Evolutionary conservation across 345 rosid genomes (phyloP).

Genomic region (Populus pruinosa): DNA sequence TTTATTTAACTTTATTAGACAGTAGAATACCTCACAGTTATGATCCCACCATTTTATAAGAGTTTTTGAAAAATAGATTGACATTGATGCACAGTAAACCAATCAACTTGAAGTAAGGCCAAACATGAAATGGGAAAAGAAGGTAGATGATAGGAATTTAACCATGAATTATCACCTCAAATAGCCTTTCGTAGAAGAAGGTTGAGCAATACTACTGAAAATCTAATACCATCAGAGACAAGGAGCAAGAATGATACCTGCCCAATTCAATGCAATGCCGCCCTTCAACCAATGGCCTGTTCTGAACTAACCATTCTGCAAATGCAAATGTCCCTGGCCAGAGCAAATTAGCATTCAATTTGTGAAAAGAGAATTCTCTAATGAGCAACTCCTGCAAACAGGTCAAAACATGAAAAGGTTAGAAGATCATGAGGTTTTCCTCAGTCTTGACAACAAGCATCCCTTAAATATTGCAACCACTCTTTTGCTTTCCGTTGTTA

Average conservation of each 20-base stretch:
- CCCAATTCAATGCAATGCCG: constrained; percentile 82
- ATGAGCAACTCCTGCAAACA: constrained; percentile 62
- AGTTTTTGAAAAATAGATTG: too few species aligned
- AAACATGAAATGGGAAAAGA: not conserved
- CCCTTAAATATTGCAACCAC: not conserved
- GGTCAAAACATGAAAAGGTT: constrained; percentile 1
- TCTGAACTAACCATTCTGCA: constrained; percentile 77
- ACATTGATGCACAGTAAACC: too few species aligned
- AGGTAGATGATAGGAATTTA: not conserved
- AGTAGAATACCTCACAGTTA: too few species aligned
- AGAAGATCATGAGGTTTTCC: not conserved
- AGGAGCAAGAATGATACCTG: constrained; percentile 42
- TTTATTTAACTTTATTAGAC: too few species aligned
- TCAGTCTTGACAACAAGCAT: not conserved
- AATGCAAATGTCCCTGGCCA: constrained; percentile 97
- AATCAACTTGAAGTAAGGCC: not conserved
- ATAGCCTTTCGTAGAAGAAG: not conserved
- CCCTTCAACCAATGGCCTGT: constrained; percentile 43
- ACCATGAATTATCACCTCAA: not conserved
- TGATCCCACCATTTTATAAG: too few species aligned
- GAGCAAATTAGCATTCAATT: constrained; percentile 90
- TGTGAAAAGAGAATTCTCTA: constrained; percentile 84
- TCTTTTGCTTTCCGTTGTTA: too few species aligned
- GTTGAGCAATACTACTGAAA: not conserved
- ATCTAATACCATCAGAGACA: not conserved